Evolutionary conservation across 163 green algal genomes (phyloP), one percentile per base, ranked within the genome.

Genomic region (Scenedesmus sp.): DNA sequence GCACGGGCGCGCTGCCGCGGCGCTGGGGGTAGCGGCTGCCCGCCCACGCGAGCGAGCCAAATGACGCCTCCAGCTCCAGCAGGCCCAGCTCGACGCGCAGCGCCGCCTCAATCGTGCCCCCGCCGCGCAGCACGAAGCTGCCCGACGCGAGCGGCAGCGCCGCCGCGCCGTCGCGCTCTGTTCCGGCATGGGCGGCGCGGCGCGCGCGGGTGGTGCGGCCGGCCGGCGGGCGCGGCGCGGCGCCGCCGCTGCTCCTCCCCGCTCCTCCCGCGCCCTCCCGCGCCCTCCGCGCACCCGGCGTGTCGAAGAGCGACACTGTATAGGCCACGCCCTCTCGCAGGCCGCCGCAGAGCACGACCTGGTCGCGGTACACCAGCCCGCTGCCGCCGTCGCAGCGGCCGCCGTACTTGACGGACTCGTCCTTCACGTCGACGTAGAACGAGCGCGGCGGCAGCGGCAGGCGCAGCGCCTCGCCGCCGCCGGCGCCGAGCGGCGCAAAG

Each of bases 21-120:
- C n/a, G 34, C 34, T 54, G 28, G 18, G 63, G 63, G 51, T 58
- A 78, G 42, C 75, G 50, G 26, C 57, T 44, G 34, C 74, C 74
- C 26, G 74, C 60, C 74, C 74, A 81, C 6, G 74, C 74, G n/a
- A 81, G 48, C 9, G 48, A 60, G 22, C 39, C 62, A 58, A 81
- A 81, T 11, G 62, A 60, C 6, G 62, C 62, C 34, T 73, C 50
- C n/a, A 75, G 18, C 17, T 39, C n/a, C 24, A 81, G 20, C 48
- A 81, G 33, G 33, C 74, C 74, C 28, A 81, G 36, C 29, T 42
- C 10, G 26, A 72, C 62, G 7, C 18, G 14, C 44, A 80, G 2
- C 39, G 39, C 7, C 39, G 6, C 7, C 39, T 6, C 10, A 6
- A 10, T 47, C 7, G 7, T 10, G 39, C 39, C 10, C 39, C 7